phyloP scores from a whole-genome alignment of 2,329 filamentous ascomycete species.

The Fusarium sororula region DNA sequence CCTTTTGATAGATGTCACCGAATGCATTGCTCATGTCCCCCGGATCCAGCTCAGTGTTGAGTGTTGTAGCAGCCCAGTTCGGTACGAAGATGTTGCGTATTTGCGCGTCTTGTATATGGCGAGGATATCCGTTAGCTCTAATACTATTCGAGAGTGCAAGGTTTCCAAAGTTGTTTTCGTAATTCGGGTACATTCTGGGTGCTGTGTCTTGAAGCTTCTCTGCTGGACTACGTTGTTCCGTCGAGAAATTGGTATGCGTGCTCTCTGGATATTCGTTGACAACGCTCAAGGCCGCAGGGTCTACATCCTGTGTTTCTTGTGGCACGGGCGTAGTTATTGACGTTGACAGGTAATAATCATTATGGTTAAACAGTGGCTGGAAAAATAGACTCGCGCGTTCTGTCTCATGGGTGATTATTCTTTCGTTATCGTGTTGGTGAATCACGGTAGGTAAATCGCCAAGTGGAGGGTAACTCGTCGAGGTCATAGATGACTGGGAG shows the following conservation, averaged over 20 bases:
- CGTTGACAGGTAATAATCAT: not conserved
- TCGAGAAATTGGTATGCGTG: rapidly evolving
- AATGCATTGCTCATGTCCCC: constrained; percentile 6
- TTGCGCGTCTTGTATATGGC: not conserved
- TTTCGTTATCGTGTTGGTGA: rapidly evolving
- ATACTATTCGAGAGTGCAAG: not conserved
- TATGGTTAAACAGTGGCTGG: not conserved
- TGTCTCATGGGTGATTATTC: rapidly evolving
- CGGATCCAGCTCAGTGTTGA: constrained; percentile 3
- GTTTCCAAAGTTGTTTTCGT: constrained; percentile 3
- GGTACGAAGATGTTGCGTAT: not conserved
- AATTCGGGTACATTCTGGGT: not conserved
- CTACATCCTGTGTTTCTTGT: not conserved
- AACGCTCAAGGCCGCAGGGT: rapidly evolving
- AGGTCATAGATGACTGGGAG: rapidly evolving
- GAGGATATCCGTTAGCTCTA: not conserved
- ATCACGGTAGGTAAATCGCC: rapidly evolving
- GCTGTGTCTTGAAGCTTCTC: rapidly evolving
- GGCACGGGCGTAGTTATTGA: rapidly evolving
- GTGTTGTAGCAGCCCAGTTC: not conserved
- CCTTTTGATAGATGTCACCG: not conserved
- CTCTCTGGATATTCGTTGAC: rapidly evolving
- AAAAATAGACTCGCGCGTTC: not conserved
- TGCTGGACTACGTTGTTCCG: rapidly evolving
- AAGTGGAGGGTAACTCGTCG: rapidly evolving